Evolutionary conservation across 306 rosid species (phyloP), one percentile per base, ranked within the genome.

Genomic region (Vicia villosa): DNA sequence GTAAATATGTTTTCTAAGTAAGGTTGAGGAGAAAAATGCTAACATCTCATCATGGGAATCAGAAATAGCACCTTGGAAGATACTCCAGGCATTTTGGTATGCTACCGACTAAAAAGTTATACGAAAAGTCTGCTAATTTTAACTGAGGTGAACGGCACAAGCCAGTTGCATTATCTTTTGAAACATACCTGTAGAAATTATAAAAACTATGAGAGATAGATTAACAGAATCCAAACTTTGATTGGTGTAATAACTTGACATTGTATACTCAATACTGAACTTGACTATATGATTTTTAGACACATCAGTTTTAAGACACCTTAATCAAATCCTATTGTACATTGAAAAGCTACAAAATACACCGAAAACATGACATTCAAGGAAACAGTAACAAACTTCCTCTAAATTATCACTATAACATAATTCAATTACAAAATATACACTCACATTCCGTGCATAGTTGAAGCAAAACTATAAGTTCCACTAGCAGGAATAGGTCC

Each of bases 21-120:
- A 5, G 45, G 73, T 26, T 28, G 75, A 26, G 30, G 51, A 75
- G 70, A 26, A 68, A 50, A 72, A 66, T 43, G 38, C 42, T 55
- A 79, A 34, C 21, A 69, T 58, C 50, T 73, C 59, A n/a, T n/a
- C n/a, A 66, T 42, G 73, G 49, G 75, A 71, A 63, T 42, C 12
- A 40, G 72, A 49, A 75, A 75, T 42, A 66, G 46, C 74, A 95
- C 99, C 86, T 91, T 34, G 96, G 96, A 68, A 95, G 97, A 89
- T 75, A 70, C 59, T 72, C 78, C 92, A 95, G 82, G 85, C 99
- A 95, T 63, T 85, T 85, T 1, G 97, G 97, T 75, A 95, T 77
- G 74, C 77, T 85, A 16, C 99, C 99, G 70, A 84, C 96, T 68
- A 95, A 84, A 80, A 84, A 91, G 79, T 95, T 95, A 83, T 75